Evolutionary conservation across 106 monocot genomes (phyloP).

Genomic region (Dendrobium chrysotoxum): DNA sequence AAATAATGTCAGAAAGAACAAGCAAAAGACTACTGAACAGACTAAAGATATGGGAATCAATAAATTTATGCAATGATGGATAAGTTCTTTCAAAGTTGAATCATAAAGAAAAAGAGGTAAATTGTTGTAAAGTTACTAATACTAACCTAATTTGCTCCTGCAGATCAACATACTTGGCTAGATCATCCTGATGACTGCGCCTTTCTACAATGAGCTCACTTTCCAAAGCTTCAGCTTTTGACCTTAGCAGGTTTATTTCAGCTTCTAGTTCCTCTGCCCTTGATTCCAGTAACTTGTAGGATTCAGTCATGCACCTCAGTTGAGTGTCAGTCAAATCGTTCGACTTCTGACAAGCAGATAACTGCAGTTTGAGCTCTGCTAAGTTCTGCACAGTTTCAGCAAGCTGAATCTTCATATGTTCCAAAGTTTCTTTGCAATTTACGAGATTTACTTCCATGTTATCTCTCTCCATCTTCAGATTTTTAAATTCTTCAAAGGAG

Average conservation of each 20-base stretch:
- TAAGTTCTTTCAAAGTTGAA: background rate
- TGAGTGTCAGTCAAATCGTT: conserved; percentile 87
- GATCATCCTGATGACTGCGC: conserved; percentile 56
- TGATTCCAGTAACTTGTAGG: conserved; percentile 75
- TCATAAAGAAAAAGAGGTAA: background rate
- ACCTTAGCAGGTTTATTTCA: conserved; percentile 42
- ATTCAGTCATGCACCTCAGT: conserved; percentile 93
- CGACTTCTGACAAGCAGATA: conserved; percentile 63
- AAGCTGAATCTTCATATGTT: conserved; percentile 41
- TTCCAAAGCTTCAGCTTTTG: conserved; percentile 43
- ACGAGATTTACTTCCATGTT: conserved; percentile 40
- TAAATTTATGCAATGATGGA: background rate
- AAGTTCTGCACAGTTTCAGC: conserved; percentile 41
- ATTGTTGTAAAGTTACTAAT: background rate
- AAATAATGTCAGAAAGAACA: conserved; percentile 4
- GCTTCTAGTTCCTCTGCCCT: conserved; percentile 43
- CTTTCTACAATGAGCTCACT: conserved; percentile 65
- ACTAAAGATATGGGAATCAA: background rate
- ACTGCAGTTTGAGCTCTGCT: conserved; percentile 39
- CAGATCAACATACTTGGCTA: conserved; percentile 52
- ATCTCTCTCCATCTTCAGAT: conserved; percentile 67
- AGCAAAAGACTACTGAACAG: background rate
- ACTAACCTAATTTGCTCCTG: conserved; percentile 72
- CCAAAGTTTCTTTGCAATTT: conserved; percentile 49
- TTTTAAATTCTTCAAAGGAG: conserved; percentile 54